Evolutionary conservation across 768 basidiomycete genomes (phyloP), one percentile per base, ranked within the genome.

Genomic region (Russula abietina): DNA sequence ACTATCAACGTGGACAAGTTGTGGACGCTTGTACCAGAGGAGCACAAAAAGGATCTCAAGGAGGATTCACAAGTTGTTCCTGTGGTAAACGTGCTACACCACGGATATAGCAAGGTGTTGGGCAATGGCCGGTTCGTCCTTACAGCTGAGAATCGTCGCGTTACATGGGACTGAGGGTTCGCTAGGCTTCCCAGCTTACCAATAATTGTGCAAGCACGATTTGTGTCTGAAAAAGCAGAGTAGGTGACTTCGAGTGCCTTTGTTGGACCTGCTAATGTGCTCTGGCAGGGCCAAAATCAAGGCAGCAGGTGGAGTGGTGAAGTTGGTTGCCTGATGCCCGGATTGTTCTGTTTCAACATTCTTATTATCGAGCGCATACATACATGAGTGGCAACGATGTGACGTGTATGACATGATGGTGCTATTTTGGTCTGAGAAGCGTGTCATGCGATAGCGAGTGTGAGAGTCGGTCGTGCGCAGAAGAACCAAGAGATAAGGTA

Each of bases 1-100:
- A 89, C 88, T 74, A 91, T 99, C 88, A 99, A 99, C 81, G 87
- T 98, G 76, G 97, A 98, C 84, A 95, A 95, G 80, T 83, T 96
- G 57, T 93, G 93, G 93, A 82, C 85, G 66, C 88, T 97, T 71
- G 88, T 97, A 32, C 91, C 93, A 41, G 84, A 78, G 57, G 88
- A 83, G 73, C 86, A 95, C 81, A 91, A 89, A 83, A 77, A 84
- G 78, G 85, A 80, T 39, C 73, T 93, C 73, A 87, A 80, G 22
- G 85, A 84, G 70, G 73, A 77, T 67, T 92, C 89, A 38, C 84
- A 91, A 61, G 79, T 93, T 70, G 97, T 98, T 24, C 97, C 97
- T 48, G 95, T 99, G 52, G 91, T 99, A 69, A 94, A 99, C 78
- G 90, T 83, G 49, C 81, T 91, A 65, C 76, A 75, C 65, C 83